Evolutionary conservation across 257 asterid species (phyloP), one percentile per base, ranked within the genome.

Genomic region (Pogostemon cablin): DNA sequence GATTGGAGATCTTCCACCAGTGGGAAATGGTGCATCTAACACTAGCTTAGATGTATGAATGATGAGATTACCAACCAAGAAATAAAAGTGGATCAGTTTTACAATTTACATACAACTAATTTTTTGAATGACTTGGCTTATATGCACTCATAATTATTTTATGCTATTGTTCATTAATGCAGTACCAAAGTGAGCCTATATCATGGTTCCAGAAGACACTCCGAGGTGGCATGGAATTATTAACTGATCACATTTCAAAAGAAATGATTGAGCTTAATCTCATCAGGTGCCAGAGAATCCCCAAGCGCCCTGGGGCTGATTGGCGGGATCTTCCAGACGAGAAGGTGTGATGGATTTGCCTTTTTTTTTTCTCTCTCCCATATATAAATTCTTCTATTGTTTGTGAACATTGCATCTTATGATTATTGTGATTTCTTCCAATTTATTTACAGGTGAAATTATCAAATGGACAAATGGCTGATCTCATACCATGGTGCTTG

Each of bases 241-340:
- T 93, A 66, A 75, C 72, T n/a, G 97, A 90, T 81, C 98, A 90
- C 74, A 81, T 90, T 57, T 75, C 97, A 3, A 93, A 93, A 80
- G 98, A 90, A 77, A 88, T 93, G 97, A 93, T 79, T 8, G 98
- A 87, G 71, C 96, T 93, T 40, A 93, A 90, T 75, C 81, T 83
- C 38, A 85, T 89, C 66, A 85, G 99, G 81, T 93, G 97, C 71
- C 87, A 87, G 82, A 81, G 80, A 77, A 90, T 92, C 48, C 98
- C 98, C 78, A 85, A 74, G 81, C 87, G 91, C 41, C 91, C 96
- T 56, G 98, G 97, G 40, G 80, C 86, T 62, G 98, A 90, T 75
- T 93, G 98, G 96, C 91, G 98, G 47, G 96, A 93, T 77, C 96
- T 93, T 77, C 96, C 96, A 11, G 95, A 90, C 43, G 97, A 90